Evolutionary conservation across 257 asterid genomes (phyloP).

Genomic region (Vinca minor): DNA sequence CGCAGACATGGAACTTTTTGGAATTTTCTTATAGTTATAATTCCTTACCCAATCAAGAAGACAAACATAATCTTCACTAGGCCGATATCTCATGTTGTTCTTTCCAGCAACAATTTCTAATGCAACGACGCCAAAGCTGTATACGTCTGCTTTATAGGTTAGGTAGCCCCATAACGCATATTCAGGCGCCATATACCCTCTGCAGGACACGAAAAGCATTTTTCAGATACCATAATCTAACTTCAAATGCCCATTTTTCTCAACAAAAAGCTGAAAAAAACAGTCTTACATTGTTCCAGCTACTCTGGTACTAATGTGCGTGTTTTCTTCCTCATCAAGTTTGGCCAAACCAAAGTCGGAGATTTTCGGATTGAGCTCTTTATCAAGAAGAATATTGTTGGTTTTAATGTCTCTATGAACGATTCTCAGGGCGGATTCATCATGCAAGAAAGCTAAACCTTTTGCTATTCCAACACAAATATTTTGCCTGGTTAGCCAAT

Average conservation of each 20-base stretch:
- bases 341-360: constrained; percentile 84
- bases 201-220: no score
- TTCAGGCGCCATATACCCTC: no score
- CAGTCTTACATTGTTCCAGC: constrained; percentile 83
- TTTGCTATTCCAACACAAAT: constrained; percentile 61
- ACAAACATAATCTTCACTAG: constrained; percentile 9
- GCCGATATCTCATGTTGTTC: neutral
- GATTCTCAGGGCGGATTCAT: constrained; percentile 71
- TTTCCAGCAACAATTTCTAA: no score
- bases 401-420: constrained; percentile 82
- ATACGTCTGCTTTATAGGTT: no score
- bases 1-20: no score
- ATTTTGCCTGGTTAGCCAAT: constrained; percentile 1
- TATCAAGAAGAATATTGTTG: constrained; percentile 70
- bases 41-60: constrained; percentile 34
- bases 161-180: no score
- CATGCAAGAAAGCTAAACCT: constrained; percentile 78
- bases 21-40: no score
- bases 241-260: no score
- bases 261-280: no score
- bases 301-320: constrained; percentile 71
- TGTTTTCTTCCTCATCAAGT: constrained; percentile 73
- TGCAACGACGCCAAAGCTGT: no score
- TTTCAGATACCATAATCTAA: no score
- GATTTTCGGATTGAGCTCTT: constrained; percentile 55